Conservation (phyloP, 176 grass and related monocot species). For the Urochloa ruziziensis region DNA sequence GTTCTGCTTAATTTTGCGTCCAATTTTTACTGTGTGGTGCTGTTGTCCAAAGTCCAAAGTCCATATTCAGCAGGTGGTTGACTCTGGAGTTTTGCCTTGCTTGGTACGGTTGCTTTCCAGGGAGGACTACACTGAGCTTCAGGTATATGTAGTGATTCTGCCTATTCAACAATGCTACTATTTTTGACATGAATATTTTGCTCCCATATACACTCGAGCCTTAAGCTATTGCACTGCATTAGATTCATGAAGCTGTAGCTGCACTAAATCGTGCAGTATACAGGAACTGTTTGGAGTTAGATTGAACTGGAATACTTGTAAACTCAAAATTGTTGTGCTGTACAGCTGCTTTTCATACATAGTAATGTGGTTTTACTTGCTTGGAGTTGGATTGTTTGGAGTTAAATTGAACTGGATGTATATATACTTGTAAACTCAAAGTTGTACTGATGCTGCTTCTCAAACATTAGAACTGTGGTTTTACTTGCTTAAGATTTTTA, state of each 20-base stretch:
- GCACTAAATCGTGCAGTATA: neutral
- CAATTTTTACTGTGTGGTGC: neutral
- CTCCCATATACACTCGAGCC: neutral
- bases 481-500: neutral
- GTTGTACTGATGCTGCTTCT: neutral
- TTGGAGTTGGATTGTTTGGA: neutral
- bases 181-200: neutral
- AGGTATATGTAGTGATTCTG: conserved; percentile 36
- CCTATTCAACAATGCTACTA: neutral
- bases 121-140: conserved; percentile 63
- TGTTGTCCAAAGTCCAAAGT: neutral
- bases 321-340: too few species aligned
- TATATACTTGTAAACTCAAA: neutral
- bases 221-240: too few species aligned
- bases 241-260: neutral
- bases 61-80: conserved; percentile 60
- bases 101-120: conserved; percentile 65
- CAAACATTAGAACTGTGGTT: neutral
- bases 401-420: neutral
- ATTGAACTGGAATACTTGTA: too few species aligned
- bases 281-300: too few species aligned
- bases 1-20: neutral
- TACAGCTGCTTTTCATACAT: too few species aligned
- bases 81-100: conserved; percentile 46
- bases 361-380: too few species aligned